Percentiles rank a stretch among this genome's conserved stretches.
These are phyloP conservation scores for Arthrobotrys pseudoclavata DNA, from an alignment of 2,329 filamentous ascomycete genomes.

Conservation along the genomic window DNA sequence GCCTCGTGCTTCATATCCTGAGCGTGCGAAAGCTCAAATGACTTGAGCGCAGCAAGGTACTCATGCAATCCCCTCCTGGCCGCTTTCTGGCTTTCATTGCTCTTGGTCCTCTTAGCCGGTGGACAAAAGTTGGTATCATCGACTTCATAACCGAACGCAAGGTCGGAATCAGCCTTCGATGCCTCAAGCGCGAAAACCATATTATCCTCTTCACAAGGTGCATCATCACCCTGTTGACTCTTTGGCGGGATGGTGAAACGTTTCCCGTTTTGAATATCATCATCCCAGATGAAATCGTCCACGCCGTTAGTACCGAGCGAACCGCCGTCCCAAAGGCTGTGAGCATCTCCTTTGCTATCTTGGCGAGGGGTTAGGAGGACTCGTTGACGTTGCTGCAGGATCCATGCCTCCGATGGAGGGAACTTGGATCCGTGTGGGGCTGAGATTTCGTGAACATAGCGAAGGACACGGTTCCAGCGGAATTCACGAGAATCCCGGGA, in stretches of 20 bases:
- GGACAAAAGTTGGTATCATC: constrained; percentile 54
- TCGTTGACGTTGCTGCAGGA: constrained; percentile 51
- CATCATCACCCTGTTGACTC: constrained; percentile 55
- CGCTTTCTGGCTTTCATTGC: constrained; percentile 57
- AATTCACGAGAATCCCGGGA: constrained; percentile 63
- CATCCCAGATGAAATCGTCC: constrained; percentile 64
- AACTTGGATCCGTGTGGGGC: constrained; percentile 47
- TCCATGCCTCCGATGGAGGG: constrained; percentile 53
- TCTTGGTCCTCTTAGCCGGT: constrained; percentile 58
- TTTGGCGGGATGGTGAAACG: constrained; percentile 58
- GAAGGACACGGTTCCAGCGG: constrained; percentile 63
- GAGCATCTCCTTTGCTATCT: constrained; percentile 35
- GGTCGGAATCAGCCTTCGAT: constrained; percentile 46
- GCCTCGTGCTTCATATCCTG: constrained; percentile 59
- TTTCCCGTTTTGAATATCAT: constrained; percentile 61
- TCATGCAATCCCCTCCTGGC: constrained; percentile 54
- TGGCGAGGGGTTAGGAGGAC: constrained; percentile 47
- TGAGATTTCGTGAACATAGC: constrained; percentile 62
- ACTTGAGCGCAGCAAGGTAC: constrained; percentile 59
- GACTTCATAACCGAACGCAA: constrained; percentile 57
- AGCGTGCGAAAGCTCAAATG: constrained; percentile 55
- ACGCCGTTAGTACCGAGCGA: constrained; percentile 64
- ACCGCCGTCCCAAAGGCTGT: constrained; percentile 63
- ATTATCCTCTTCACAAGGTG: constrained; percentile 43
- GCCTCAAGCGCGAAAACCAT: constrained; percentile 46